Conservation (phyloP, 1,139 yeast species). For the Blastobotrys malaysiensis region DNA sequence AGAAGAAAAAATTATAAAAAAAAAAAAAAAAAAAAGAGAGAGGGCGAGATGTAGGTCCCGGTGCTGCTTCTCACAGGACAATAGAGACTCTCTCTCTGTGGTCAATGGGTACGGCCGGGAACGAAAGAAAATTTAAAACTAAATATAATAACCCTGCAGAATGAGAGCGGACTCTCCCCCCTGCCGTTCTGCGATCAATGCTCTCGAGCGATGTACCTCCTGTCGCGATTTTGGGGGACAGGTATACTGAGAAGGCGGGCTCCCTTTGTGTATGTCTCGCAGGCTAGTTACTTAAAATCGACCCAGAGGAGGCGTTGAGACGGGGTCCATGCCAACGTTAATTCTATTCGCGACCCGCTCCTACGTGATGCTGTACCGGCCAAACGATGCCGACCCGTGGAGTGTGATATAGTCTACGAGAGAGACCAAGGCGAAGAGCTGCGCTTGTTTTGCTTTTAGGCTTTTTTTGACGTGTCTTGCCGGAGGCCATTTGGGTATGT, state of each 20-base stretch:
- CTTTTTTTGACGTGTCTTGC: not conserved
- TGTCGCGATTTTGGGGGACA: no score
- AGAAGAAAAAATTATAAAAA: slow-evolving; percentile 1
- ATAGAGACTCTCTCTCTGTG: not conserved
- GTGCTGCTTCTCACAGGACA: not conserved
- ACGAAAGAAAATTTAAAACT: not conserved
- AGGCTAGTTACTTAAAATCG: not conserved
- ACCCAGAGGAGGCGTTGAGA: not conserved
- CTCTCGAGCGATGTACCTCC: not conserved
- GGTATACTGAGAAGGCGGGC: not conserved
- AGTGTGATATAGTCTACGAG: no score
- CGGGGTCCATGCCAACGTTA: not conserved
- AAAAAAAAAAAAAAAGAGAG: not conserved
- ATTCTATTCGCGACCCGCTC: not conserved
- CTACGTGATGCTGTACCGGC: not conserved
- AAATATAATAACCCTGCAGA: not conserved
- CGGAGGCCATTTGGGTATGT: not conserved
- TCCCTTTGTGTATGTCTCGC: not conserved
- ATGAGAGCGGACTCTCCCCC: not conserved
- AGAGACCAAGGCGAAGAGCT: not conserved
- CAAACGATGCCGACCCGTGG: no score
- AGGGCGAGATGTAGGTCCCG: not conserved
- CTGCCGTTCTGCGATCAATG: not conserved
- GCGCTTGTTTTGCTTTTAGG: not conserved
- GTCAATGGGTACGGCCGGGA: not conserved